phyloP scores from a whole-genome alignment of 2,329 filamentous ascomycete genomes.

The Phyllosticta citriasiana region DNA sequence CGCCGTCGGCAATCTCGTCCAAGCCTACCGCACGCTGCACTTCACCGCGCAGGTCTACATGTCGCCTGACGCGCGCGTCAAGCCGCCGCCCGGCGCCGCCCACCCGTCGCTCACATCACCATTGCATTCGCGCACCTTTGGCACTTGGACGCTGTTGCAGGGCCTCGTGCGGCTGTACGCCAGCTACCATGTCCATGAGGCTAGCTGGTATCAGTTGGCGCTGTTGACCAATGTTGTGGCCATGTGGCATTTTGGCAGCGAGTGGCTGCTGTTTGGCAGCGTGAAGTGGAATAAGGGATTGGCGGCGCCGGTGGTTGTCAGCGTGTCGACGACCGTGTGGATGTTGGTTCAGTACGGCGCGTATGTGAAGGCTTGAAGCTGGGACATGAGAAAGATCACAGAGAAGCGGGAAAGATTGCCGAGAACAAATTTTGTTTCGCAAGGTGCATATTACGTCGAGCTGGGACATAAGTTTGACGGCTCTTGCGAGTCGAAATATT shows the following conservation, averaged over 20 bases:
- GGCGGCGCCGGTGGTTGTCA: constrained; percentile 49
- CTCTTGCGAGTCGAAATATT: not conserved
- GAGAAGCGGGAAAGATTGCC: not conserved
- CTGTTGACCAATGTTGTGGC: constrained; percentile 76
- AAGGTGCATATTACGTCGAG: not conserved
- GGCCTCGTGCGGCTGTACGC: constrained; percentile 71
- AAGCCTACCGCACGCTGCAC: constrained; percentile 69
- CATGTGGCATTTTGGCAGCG: constrained; percentile 65
- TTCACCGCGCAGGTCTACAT: constrained; percentile 86
- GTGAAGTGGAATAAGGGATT: constrained; percentile 54
- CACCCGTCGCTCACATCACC: constrained; percentile 51
- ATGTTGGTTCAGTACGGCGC: constrained; percentile 57
- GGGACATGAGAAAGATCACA: not conserved
- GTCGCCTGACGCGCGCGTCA: constrained; percentile 39
- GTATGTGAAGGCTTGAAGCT: constrained; percentile 47
- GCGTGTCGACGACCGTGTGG: constrained; percentile 47
- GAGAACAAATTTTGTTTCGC: not conserved
- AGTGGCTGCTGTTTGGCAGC: constrained; percentile 72
- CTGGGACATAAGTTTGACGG: not conserved
- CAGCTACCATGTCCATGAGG: constrained; percentile 67
- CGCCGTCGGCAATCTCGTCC: constrained; percentile 74
- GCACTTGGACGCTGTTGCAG: constrained; percentile 76
- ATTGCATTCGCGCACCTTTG: constrained; percentile 70
- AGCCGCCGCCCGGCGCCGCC: constrained; percentile 31
- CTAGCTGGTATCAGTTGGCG: constrained; percentile 66